A percentile compares a stretch with the other conserved stretches of the same genome.
phyloP scores from a whole-genome alignment of 2,329 filamentous ascomycete genomes.

The Diaporthe amygdali region DNA sequence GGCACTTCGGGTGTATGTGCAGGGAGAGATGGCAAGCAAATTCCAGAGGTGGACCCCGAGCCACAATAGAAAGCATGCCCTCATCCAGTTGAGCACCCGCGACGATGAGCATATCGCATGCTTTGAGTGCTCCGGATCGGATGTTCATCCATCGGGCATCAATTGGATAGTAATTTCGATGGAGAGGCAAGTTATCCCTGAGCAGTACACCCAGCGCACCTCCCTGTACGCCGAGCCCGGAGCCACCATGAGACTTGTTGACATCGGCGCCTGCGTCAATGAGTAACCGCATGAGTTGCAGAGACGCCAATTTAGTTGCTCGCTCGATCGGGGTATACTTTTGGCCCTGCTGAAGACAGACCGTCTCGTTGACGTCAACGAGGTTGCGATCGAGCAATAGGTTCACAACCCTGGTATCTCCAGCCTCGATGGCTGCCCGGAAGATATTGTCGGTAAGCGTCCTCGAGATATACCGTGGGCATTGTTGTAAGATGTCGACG shows the following conservation, averaged over 20 bases:
- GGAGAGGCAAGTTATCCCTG: too few species aligned
- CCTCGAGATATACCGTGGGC: background rate
- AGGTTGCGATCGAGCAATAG: background rate
- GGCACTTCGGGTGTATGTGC: background rate
- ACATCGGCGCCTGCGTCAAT: background rate
- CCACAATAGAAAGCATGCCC: background rate
- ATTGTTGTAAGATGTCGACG: background rate
- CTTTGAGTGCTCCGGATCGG: background rate
- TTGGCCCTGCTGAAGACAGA: background rate
- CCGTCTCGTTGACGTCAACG: background rate
- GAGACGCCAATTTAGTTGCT: background rate
- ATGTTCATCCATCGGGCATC: too few species aligned
- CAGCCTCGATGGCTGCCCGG: background rate
- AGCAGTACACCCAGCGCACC: too few species aligned
- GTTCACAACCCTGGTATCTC: background rate
- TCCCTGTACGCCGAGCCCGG: too few species aligned
- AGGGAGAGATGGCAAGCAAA: background rate
- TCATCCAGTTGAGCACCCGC: background rate
- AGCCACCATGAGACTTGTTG: background rate
- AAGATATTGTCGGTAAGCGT: background rate
- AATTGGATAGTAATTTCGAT: too few species aligned
- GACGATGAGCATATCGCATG: background rate
- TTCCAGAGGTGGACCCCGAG: fast-evolving
- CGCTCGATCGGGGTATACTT: background rate
- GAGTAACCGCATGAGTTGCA: background rate